Evolutionary conservation across 2,329 filamentous ascomycete species (phyloP), one percentile per base, ranked within the genome.

Genomic region (Basipetospora chlamydospora): DNA sequence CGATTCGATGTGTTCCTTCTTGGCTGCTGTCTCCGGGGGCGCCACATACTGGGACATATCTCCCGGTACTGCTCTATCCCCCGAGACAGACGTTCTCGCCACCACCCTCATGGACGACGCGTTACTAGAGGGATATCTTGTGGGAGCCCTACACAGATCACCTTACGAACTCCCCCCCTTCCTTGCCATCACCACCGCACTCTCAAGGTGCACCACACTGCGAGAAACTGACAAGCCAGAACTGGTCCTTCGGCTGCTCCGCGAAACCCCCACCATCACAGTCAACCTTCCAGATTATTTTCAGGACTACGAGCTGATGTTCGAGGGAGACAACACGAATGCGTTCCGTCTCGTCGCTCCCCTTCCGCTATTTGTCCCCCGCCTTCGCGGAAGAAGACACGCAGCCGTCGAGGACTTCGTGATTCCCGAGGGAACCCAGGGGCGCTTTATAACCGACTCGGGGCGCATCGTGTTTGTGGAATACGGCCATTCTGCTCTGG

Each of bases 281-380:
- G 78, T 92, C 45, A 64, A 70, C 10, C 66, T 94, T n/a, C 78
- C 83, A 1, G 58, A 67, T 0, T 58, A 70, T 22, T 94, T 93
- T 52, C 67, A 70, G 28, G 73, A 71, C 25, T 95, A 92, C 47
- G 72, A 78, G 42, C 73, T 87, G 10, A 76, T 80, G 26, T 76
- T 81, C 37, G 87, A 95, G 56, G 84, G 94, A 44, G 82, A 90
- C 41, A 87, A 90, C 45, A 75, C 73, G 18, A 90, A 92, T 47
- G 74, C 73, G 13, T 81, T 95, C 41, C 67, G 72, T 41, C 68
- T 95, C 4, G 61, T 67, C 1, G 63, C 67, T 30, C 67, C 77
- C 35, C 59, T 87, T 6, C 64, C 74, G 2, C 64, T 87, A 3
- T 80, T 88, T 42, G 52, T 58, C 12, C 38, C 43, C 6, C 32